A percentile compares a stretch with the other conserved stretches of the same genome.
Evolutionary conservation across 2,329 filamentous ascomycete species (phyloP).

Genomic region (Zalaria obscura): DNA sequence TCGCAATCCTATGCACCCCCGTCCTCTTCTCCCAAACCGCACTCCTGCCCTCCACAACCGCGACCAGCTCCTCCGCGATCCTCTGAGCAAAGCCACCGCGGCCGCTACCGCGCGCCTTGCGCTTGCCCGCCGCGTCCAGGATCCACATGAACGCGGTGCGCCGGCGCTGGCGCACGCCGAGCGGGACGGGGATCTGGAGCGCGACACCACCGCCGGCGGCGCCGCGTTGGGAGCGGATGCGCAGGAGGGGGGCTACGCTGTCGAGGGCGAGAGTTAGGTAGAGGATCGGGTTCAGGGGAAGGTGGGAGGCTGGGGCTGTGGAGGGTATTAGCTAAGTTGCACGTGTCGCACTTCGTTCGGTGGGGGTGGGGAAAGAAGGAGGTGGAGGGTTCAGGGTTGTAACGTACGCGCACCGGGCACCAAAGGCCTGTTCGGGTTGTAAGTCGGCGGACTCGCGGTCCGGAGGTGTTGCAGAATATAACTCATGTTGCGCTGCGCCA

Average conservation of each 20-base stretch:
- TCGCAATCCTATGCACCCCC: constrained; percentile 66
- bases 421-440: constrained; percentile 56
- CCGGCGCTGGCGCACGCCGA: constrained; percentile 10
- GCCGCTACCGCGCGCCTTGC: constrained; percentile 57
- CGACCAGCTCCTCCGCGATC: constrained; percentile 74
- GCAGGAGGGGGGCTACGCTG: constrained; percentile 78
- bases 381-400: background rate
- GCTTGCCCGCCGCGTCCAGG: constrained; percentile 66
- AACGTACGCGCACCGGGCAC: constrained; percentile 46
- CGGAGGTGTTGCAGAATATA: constrained; percentile 71
- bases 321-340: background rate
- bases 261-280: constrained; percentile 88
- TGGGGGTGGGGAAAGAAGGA: background rate
- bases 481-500: constrained; percentile 85
- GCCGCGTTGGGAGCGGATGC: constrained; percentile 61
- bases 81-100: constrained; percentile 59
- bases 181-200: constrained; percentile 9
- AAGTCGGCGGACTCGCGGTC: constrained; percentile 64
- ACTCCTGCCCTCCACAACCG: constrained; percentile 77
- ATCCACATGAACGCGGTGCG: constrained; percentile 52
- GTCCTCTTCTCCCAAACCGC: constrained; percentile 71
- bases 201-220: constrained; percentile 70
- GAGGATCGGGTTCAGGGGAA: constrained; percentile 76
- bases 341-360: too few species aligned
- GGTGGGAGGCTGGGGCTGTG: constrained; percentile 55